Base-by-base conservation (phyloP, 164 flowering plant species). In the Dillenia suffruticosa region DNA sequence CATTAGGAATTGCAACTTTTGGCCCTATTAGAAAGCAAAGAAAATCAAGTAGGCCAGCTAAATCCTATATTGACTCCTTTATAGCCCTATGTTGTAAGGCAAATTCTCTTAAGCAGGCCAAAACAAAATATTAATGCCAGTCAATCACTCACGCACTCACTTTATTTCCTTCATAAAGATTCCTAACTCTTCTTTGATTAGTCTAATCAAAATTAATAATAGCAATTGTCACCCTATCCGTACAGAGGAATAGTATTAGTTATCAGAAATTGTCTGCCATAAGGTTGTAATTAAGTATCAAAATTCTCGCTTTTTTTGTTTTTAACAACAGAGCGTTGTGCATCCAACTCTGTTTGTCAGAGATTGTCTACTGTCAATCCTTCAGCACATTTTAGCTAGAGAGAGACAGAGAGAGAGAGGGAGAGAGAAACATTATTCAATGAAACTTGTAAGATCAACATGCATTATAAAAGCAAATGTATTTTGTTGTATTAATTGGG, bases 1-100 rank as follows among this genome's bases (percentile, higher is more conserved):
- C 7, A 32, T 6, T 32, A 4, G 40, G 40, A 32, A 32, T 24
- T n/a, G 54, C 40, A 49, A 51, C 57, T 46, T 56, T 66, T 62
- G 70, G 64, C 5, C 40, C 40, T 49, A 62, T 47, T 65, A 57
- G 61, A 51, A 40, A 52, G 59, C 47, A 53, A 49, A 55, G 54
- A 16, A 54, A 49, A 61, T 26, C 47, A 61, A 46, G 63, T 48
- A 56, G 65, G 71, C 65, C 69, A 67, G 73, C 76, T 65, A 66
- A 73, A 63, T 66, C 70, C 68, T 69, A 59, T 73, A 57, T 11
- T 48, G 68, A 73, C 57, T 22, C 54, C 46, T 49, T 14, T 50
- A 50, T 19, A 19, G 22, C 22, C 22, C 22, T 19, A 19, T 19
- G 22, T 19, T 19, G 22, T 19, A 19, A 1, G 22, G 22, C 22